Percentiles rank a stretch among this genome's conserved stretches.
These are phyloP conservation scores for Kentomonas sorsogonicus DNA, from an alignment of 208 protist genomes.

Conservation along the genomic window DNA sequence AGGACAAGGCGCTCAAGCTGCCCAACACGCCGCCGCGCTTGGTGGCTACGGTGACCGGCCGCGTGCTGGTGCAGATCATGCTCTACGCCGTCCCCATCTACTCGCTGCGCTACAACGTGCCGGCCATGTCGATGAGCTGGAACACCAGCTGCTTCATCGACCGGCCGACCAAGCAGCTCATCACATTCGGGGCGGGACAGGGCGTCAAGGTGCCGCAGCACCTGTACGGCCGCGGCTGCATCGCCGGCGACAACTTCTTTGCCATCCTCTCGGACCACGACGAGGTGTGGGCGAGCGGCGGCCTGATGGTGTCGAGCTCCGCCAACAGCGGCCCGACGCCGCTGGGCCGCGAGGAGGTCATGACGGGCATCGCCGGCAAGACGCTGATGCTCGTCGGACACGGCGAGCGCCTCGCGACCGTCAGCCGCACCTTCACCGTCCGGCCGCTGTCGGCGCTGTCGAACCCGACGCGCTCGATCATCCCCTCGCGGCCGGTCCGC, in stretches of 20 bases:
- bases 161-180: slow-evolving; percentile 56
- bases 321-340: slow-evolving; percentile 33
- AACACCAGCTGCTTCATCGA: slow-evolving; percentile 84
- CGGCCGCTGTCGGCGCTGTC: slow-evolving; percentile 69
- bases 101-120: slow-evolving; percentile 71
- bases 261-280: slow-evolving; percentile 80
- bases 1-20: slow-evolving; percentile 29
- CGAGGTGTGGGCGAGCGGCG: slow-evolving; percentile 81
- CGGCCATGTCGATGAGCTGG: slow-evolving; percentile 87
- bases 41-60: slow-evolving; percentile 38
- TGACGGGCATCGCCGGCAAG: slow-evolving; percentile 63
- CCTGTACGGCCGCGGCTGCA: slow-evolving; percentile 67
- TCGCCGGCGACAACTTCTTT: slow-evolving; percentile 79
- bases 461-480: slow-evolving; percentile 60
- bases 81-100: slow-evolving; percentile 83
- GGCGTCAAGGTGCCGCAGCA: slow-evolving; percentile 74
- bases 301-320: slow-evolving; percentile 50
- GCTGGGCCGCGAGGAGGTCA: slow-evolving; percentile 48
- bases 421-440: slow-evolving; percentile 75
- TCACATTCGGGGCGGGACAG: slow-evolving; percentile 71
- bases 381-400: slow-evolving; percentile 71
- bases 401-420: slow-evolving; percentile 54
- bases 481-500: slow-evolving; percentile 67
- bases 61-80: slow-evolving; percentile 83
- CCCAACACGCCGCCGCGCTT: slow-evolving; percentile 17